These are phyloP conservation scores for Xerocomus minutiporus DNA, from an alignment of 1,284 basidiomycete species.

Conservation along the genomic window DNA sequence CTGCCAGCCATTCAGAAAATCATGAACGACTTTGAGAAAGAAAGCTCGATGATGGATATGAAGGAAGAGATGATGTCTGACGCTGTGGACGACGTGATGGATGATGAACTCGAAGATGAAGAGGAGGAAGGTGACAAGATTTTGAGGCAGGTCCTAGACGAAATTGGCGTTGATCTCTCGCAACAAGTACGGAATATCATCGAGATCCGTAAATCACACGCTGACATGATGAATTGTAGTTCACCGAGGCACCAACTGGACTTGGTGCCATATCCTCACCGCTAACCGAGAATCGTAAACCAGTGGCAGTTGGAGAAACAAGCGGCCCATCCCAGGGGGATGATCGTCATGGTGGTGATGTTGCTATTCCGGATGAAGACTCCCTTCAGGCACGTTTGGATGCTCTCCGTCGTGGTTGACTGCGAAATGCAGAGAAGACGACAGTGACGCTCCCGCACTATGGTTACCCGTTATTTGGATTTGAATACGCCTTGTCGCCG, in stretches of 20 bases:
- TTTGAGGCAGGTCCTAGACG: slow-evolving; percentile 92
- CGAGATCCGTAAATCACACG: slow-evolving; percentile 2
- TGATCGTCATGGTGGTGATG: slow-evolving; percentile 35
- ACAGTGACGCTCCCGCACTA: neutral
- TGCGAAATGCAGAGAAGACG: neutral
- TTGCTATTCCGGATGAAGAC: slow-evolving; percentile 72
- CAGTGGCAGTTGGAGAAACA: slow-evolving; percentile 76
- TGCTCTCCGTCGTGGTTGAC: slow-evolving; percentile 64
- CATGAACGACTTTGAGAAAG: slow-evolving; percentile 97
- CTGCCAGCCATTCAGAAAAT: slow-evolving; percentile 93
- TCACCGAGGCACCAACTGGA: slow-evolving; percentile 78
- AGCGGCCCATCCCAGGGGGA: slow-evolving; percentile 40
- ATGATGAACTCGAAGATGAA: slow-evolving; percentile 87
- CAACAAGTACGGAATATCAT: slow-evolving; percentile 66
- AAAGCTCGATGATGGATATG: slow-evolving; percentile 99
- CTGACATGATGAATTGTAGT: slow-evolving; percentile 42
- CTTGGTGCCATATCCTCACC: slow-evolving; percentile 57
- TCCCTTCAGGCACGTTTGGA: slow-evolving; percentile 84
- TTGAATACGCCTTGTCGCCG: slow-evolving; percentile 1
- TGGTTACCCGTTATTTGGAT: slow-evolving; percentile 4
- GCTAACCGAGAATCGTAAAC: slow-evolving; percentile 60
- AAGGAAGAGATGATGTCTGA: slow-evolving; percentile 99
- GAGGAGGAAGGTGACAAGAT: slow-evolving; percentile 97
- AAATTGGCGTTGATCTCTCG: slow-evolving; percentile 90
- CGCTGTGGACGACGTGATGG: slow-evolving; percentile 97